phyloP scores from a whole-genome alignment of 805 yeast species.

The Spathaspora girioi region DNA sequence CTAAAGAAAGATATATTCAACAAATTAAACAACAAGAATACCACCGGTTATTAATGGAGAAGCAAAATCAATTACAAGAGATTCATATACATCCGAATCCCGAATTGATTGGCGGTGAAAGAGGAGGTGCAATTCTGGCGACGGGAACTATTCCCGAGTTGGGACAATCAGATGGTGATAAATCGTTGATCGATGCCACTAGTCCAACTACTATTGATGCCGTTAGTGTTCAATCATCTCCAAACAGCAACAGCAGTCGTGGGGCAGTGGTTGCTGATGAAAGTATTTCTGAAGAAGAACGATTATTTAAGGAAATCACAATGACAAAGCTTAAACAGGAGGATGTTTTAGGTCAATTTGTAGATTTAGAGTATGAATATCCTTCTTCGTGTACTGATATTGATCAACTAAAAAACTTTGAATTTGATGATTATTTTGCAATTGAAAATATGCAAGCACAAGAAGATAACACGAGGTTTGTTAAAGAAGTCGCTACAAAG shows the following conservation, averaged over 20 bases:
- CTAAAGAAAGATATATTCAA: background rate
- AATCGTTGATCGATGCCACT: background rate
- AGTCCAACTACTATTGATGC: slow-evolving; percentile 1
- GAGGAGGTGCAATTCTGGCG: background rate
- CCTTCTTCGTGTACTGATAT: background rate
- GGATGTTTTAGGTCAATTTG: background rate
- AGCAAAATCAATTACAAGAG: slow-evolving; percentile 2
- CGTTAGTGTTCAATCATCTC: background rate
- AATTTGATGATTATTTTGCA: background rate
- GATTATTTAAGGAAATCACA: background rate
- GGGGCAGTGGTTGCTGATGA: background rate
- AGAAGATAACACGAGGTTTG: background rate
- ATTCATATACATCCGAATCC: background rate
- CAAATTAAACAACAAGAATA: slow-evolving; percentile 1
- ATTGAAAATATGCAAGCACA: background rate
- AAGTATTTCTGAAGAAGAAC: background rate
- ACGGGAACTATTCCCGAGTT: background rate
- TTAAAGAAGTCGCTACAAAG: background rate
- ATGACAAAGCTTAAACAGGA: background rate
- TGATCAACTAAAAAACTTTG: background rate
- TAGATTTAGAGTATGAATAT: slow-evolving; percentile 8
- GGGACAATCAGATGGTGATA: background rate
- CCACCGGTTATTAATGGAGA: background rate
- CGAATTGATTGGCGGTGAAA: background rate
- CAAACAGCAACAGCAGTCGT: background rate